Conservation (phyloP, 2,329 filamentous ascomycete genomes). For the Claviceps maximensis region DNA sequence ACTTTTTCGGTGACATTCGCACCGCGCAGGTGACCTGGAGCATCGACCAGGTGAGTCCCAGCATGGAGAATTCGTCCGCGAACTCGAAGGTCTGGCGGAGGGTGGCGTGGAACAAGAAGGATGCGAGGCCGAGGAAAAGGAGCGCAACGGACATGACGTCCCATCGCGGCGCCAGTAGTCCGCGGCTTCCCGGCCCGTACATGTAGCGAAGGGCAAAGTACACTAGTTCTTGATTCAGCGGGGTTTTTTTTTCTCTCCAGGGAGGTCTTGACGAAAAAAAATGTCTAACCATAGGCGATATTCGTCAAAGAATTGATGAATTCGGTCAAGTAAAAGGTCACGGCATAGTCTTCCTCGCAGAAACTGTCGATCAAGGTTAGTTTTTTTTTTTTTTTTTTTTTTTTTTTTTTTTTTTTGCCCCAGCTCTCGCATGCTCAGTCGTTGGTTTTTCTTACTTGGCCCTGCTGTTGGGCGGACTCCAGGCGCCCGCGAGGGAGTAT, state of each 20-base stretch:
- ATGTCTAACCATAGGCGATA: conserved; percentile 25
- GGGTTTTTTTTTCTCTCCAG: not conserved
- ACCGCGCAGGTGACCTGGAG: conserved; percentile 35
- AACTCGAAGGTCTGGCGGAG: conserved; percentile 30
- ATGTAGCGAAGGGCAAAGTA: conserved; percentile 28
- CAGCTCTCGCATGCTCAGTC: not conserved
- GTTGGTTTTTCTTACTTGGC: conserved; percentile 19
- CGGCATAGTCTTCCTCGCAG: conserved; percentile 35
- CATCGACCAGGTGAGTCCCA: conserved; percentile 37
- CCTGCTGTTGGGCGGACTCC: conserved; percentile 26
- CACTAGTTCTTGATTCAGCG: conserved; percentile 18
- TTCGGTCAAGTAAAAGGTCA: conserved; percentile 29
- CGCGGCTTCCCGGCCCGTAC: conserved; percentile 17
- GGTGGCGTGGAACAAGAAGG: conserved; percentile 31
- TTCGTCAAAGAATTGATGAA: conserved; percentile 32
- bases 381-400: not conserved
- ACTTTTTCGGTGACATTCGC: conserved; percentile 24
- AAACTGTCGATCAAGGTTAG: conserved; percentile 14
- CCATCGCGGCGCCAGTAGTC: conserved; percentile 17
- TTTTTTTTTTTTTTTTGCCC: too few relatives aligned
- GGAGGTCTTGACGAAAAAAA: conserved; percentile 27
- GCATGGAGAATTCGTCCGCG: conserved; percentile 46
- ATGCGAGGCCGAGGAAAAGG: conserved; percentile 27
- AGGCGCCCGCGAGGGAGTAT: conserved; percentile 20
- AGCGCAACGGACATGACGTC: conserved; percentile 30